phyloP scores from a whole-genome alignment of 2,329 filamentous ascomycete species.

The Penicillium sp. region DNA sequence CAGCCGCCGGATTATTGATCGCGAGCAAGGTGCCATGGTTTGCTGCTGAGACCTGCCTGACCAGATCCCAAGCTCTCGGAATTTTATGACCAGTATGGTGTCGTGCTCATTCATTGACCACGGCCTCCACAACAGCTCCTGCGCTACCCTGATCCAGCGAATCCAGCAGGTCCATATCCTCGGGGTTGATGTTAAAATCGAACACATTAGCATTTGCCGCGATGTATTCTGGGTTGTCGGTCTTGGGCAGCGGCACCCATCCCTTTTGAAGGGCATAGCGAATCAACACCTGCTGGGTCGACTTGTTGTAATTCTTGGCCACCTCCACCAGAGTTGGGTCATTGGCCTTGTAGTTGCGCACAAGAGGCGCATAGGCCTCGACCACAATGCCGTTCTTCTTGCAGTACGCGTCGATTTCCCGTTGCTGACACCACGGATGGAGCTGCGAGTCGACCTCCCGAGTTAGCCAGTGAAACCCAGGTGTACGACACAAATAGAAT shows the following conservation, averaged over 20 bases:
- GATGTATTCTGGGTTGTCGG: constrained; percentile 65
- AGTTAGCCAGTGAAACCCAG: constrained; percentile 2
- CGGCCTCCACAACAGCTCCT: constrained; percentile 50
- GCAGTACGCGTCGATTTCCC: constrained; percentile 57
- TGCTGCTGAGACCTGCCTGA: constrained; percentile 6
- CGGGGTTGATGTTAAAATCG: constrained; percentile 55
- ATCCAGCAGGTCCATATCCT: constrained; percentile 58
- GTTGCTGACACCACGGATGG: constrained; percentile 69
- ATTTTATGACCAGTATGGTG: constrained; percentile 1
- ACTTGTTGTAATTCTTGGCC: constrained; percentile 69
- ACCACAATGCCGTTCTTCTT: constrained; percentile 51
- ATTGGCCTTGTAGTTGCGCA: constrained; percentile 68
- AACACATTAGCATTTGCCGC: constrained; percentile 63
- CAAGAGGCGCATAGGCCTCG: constrained; percentile 54
- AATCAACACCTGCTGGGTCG: constrained; percentile 72
- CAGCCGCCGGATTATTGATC: constrained; percentile 37
- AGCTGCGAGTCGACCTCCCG: constrained; percentile 53
- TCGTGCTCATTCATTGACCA: constrained; percentile 40
- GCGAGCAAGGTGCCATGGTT: constrained; percentile 4
- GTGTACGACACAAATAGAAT: background rate
- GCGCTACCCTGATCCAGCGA: constrained; percentile 49
- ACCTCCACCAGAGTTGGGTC: constrained; percentile 64
- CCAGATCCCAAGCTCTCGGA: constrained; percentile 7
- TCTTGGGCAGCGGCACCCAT: constrained; percentile 71
- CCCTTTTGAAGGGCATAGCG: constrained; percentile 81